Evolutionary conservation across 2,329 filamentous ascomycete genomes (phyloP).

Genomic region (Diaporthe caulivora): DNA sequence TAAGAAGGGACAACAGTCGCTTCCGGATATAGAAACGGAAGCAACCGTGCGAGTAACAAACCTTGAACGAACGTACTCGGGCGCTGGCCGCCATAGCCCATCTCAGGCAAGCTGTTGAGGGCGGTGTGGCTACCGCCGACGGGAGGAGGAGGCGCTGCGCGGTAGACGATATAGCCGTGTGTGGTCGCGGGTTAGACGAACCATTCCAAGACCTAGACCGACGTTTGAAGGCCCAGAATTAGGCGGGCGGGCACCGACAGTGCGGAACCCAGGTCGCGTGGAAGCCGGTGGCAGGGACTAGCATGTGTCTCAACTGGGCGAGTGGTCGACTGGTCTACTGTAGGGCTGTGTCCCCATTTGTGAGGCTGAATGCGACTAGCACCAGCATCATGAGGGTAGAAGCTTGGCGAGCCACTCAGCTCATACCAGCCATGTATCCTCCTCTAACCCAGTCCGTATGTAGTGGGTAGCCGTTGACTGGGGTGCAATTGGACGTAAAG

Average conservation of each 20-base stretch:
- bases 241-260: not conserved
- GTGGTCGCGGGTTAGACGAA: not conserved
- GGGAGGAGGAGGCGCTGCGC: constrained; percentile 8
- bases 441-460: not conserved
- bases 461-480: constrained; percentile 9
- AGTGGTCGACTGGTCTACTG: not conserved
- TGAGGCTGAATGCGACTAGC: constrained; percentile 4
- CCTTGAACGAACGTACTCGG: not conserved
- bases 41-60: not conserved
- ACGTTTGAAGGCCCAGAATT: not conserved
- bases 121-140: not conserved
- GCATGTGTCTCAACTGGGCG: not conserved
- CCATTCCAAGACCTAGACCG: not conserved
- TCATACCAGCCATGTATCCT: not conserved
- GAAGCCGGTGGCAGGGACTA: not conserved
- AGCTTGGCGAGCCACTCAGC: constrained; percentile 16
- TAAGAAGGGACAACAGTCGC: not conserved
- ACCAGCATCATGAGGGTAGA: not conserved
- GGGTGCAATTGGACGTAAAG: constrained; percentile 6
- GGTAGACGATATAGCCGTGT: constrained; percentile 5
- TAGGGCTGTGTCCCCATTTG: not conserved
- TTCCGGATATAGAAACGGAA: not conserved
- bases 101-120: not conserved
- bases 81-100: not conserved
- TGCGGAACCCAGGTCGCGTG: not conserved